A percentile compares a stretch with the other conserved stretches of the same genome.
Evolutionary conservation across 345 rosid genomes (phyloP).

Genomic region (Tarenaya hassleriana): DNA sequence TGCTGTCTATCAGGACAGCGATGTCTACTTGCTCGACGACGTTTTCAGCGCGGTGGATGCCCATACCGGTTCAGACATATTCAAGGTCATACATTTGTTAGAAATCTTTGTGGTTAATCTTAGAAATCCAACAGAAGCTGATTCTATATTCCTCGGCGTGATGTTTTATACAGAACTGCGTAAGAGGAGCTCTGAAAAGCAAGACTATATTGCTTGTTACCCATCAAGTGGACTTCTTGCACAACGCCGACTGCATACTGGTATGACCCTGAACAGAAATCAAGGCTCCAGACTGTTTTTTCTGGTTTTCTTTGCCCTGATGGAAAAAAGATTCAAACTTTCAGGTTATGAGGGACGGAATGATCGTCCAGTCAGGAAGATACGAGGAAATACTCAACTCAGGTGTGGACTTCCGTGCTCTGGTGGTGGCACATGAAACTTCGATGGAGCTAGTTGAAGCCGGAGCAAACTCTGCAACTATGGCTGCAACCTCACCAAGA

Average conservation of each 20-base stretch:
- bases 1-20: constrained; percentile 85
- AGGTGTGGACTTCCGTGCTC: constrained; percentile 63
- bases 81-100: constrained; percentile 45
- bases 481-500: constrained; percentile 19
- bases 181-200: constrained; percentile 74
- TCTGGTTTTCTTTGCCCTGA: too few species aligned
- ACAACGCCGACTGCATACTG: constrained; percentile 73
- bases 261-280: constrained; percentile 30
- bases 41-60: constrained; percentile 97
- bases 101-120: constrained; percentile 6
- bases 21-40: constrained; percentile 86
- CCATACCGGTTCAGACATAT: constrained; percentile 88
- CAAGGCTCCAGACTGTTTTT: too few species aligned
- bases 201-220: constrained; percentile 88
- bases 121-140: constrained; percentile 13
- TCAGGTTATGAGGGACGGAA: constrained; percentile 92
- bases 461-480: constrained; percentile 29
- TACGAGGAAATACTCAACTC: constrained; percentile 51
- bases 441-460: constrained; percentile 83
- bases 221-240: constrained; percentile 95
- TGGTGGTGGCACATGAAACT: constrained; percentile 80
- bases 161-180: constrained; percentile 58
- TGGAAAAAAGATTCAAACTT: too few species aligned
- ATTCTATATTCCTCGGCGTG: constrained; percentile 10
- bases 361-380: constrained; percentile 78